Evolutionary conservation across 2,329 filamentous ascomycete species (phyloP), one percentile per base, ranked within the genome.

Genomic region (Neonectria sp.): DNA sequence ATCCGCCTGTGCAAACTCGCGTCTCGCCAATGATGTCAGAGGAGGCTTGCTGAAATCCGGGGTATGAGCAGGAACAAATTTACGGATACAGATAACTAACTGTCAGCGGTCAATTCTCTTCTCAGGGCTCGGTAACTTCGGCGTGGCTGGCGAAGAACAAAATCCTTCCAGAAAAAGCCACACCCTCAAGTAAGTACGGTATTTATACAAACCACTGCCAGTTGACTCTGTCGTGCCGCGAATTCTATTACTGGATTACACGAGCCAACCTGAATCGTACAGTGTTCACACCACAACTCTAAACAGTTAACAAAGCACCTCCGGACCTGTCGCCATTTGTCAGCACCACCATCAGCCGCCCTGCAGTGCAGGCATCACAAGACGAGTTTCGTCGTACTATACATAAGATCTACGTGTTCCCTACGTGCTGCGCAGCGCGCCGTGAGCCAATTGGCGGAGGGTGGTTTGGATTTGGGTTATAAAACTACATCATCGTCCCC

Each of bases 21-120:
- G 11, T 29, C 33, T 62, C 55, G 33, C 61, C 33, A 59, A 63
- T 63, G 61, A 63, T 59, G 61, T 63, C 53, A 63, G 53, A n/a
- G n/a, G 6, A n/a, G 25, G n/a, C 27, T 56, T 25, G 11, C 21
- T n/a, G 40, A 35, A 55, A 62, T 56, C 60, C 31, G 60, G 60
- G 60, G 60, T 62, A 24, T 49, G n/a, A 48, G 17, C 24, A 45
- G 59, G 15, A 29, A 6, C 25, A 21, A 46, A 29, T 24, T 55
- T 56, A 21, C 40, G 40, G 7, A 45, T n/a, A 17, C 17, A 7
- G 40, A 21, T 4, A 45, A n/a, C n/a, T n/a, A 3, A n/a, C 7
- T 4, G 11, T n/a, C n/a, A 35, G 29, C 15, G 12, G 33, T 15
- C 29, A 35, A 24, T 21, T 21, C 7, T 1, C 9, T 25, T 53